phyloP scores from a whole-genome alignment of 2,329 filamentous ascomycete genomes.

The Alternaria rosae region DNA sequence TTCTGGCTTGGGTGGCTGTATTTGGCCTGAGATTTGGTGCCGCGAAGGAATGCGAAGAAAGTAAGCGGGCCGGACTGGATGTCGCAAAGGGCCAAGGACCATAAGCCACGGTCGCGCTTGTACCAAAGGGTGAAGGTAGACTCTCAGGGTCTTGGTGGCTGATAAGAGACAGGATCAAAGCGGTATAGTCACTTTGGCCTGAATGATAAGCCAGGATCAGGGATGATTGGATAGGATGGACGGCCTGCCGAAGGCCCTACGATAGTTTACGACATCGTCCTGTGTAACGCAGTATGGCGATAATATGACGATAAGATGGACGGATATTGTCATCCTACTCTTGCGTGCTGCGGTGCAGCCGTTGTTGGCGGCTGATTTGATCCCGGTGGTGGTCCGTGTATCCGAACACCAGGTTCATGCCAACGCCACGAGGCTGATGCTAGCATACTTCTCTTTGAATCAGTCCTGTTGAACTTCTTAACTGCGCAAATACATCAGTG shows the following conservation, averaged over 20 bases:
- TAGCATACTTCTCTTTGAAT: background rate
- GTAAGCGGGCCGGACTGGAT: slow-evolving; percentile 17
- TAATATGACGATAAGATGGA: slow-evolving; percentile 15
- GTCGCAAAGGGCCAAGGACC: slow-evolving; percentile 18
- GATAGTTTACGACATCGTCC: slow-evolving; percentile 29
- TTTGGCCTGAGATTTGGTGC: slow-evolving; percentile 14
- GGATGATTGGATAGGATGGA: slow-evolving; percentile 19
- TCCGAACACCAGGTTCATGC: slow-evolving; percentile 30
- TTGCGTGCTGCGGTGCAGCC: slow-evolving; percentile 24
- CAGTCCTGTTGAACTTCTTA: background rate
- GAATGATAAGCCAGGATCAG: slow-evolving; percentile 29
- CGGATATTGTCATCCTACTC: slow-evolving; percentile 20
- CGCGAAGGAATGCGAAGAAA: slow-evolving; percentile 7
- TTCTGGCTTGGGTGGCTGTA: slow-evolving; percentile 7
- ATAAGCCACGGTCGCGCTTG: slow-evolving; percentile 12
- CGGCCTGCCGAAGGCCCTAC: slow-evolving; percentile 17
- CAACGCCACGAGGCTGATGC: slow-evolving; percentile 5
- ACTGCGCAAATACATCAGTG: background rate
- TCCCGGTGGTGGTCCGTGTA: slow-evolving; percentile 24
- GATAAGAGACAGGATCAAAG: slow-evolving; percentile 24
- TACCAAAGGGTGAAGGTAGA: slow-evolving; percentile 22
- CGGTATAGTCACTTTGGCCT: slow-evolving; percentile 12
- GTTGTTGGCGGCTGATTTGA: slow-evolving; percentile 27
- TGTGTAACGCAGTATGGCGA: slow-evolving; percentile 23
- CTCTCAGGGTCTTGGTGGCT: slow-evolving; percentile 22